Conservation (phyloP, 2,329 filamentous ascomycete genomes). For the Curvularia verruculosa region DNA sequence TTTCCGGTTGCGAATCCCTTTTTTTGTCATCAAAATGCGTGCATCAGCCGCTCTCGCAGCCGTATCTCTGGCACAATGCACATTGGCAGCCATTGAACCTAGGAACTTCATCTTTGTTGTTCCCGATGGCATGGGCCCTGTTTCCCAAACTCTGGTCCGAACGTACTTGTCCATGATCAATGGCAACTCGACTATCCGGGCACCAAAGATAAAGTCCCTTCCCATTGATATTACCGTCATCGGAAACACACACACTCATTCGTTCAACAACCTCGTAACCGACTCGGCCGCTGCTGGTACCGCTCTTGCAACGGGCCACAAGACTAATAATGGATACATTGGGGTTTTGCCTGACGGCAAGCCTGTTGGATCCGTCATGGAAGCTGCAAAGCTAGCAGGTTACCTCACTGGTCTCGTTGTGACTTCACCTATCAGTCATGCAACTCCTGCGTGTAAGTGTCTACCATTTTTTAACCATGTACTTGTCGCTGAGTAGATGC, state of each 20-base stretch:
- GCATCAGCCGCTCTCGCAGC: neutral
- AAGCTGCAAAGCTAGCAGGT: constrained; percentile 50
- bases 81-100: constrained; percentile 7
- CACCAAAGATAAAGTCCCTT: constrained; percentile 26
- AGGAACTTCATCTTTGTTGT: constrained; percentile 35
- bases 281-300: constrained; percentile 53
- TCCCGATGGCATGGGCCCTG: constrained; percentile 33
- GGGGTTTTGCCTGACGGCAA: constrained; percentile 42
- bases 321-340: constrained; percentile 49
- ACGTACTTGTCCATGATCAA: constrained; percentile 29
- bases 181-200: constrained; percentile 24
- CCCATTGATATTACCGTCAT: constrained; percentile 29
- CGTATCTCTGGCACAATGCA: constrained; percentile 1
- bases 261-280: constrained; percentile 47
- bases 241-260: constrained; percentile 29
- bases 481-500: neutral
- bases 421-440: constrained; percentile 48
- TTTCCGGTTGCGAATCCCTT: neutral
- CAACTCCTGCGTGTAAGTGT: constrained; percentile 19
- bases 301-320: constrained; percentile 50
- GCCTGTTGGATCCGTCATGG: constrained; percentile 50
- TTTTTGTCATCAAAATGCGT: neutral
- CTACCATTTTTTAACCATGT: too few species aligned
- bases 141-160: constrained; percentile 32
- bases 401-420: constrained; percentile 54